Evolutionary conservation across 495 filamentous ascomycete species (phyloP).

Genomic region (Aspergillus leporis): DNA sequence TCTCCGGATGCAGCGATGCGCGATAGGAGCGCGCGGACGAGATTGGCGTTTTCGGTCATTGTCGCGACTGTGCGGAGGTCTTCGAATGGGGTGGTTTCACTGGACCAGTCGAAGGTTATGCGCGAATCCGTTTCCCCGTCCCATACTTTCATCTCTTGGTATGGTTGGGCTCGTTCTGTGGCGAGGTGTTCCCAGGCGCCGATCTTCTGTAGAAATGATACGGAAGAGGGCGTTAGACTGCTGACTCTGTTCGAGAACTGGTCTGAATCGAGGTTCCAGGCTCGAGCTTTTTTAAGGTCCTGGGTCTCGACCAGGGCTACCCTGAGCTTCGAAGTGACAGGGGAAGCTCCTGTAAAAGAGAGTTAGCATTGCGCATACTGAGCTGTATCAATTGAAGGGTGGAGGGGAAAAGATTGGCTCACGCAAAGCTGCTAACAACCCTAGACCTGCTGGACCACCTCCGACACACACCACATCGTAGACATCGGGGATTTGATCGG

Average conservation of each 20-base stretch:
- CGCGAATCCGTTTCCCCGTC: conserved; percentile 84
- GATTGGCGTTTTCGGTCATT: conserved; percentile 94
- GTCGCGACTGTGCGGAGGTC: conserved; percentile 72
- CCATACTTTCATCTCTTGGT: conserved; percentile 95
- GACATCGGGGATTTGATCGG: conserved; percentile 46
- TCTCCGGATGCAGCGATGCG: conserved; percentile 68
- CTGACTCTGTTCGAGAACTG: conserved; percentile 91
- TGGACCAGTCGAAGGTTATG: conserved; percentile 83
- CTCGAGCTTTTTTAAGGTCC: conserved; percentile 65
- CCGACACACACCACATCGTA: conserved; percentile 97
- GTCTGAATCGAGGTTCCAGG: conserved; percentile 63
- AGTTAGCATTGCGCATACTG: conserved; percentile 5
- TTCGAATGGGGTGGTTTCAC: conserved; percentile 49
- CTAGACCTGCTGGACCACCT: conserved; percentile 92
- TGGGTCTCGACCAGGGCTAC: conserved; percentile 90
- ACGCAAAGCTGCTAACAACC: conserved; percentile 85
- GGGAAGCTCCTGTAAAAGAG: conserved; percentile 56
- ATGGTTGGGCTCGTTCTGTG: conserved; percentile 71
- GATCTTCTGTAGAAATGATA: conserved; percentile 68
- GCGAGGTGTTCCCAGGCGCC: conserved; percentile 85
- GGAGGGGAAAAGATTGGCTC: conserved; percentile 29
- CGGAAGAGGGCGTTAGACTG: conserved; percentile 86
- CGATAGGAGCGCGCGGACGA: conserved; percentile 71
- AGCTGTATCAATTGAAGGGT: not conserved
- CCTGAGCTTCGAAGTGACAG: conserved; percentile 71